These are phyloP conservation scores for Jamesozyma hellenica DNA, from an alignment of 805 yeast genomes.

Conservation along the genomic window DNA sequence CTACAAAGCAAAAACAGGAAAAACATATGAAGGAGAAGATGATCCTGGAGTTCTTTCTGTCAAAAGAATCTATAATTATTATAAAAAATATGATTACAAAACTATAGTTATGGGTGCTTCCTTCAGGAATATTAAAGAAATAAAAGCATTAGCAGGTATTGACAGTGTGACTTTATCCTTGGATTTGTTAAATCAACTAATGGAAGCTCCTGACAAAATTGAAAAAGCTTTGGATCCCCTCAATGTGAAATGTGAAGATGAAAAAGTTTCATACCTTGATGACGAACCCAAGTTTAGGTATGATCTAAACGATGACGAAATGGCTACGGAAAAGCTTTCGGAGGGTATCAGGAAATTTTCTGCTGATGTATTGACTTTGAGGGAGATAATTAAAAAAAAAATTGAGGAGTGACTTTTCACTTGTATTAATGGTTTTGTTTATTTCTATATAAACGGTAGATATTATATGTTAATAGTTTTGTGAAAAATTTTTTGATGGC, in stretches of 20 bases:
- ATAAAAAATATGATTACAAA: slow-evolving; percentile 89
- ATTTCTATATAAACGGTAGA: background rate
- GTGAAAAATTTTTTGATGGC: slow-evolving; percentile 2
- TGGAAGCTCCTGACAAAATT: slow-evolving; percentile 62
- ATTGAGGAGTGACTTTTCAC: slow-evolving; percentile 31
- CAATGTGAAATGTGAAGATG: slow-evolving; percentile 39
- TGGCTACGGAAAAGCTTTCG: slow-evolving; percentile 95
- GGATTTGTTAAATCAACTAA: slow-evolving; percentile 74
- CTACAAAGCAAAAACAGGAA: slow-evolving; percentile 89
- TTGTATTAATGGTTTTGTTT: background rate
- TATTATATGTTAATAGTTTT: slow-evolving; percentile 6
- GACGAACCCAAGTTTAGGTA: slow-evolving; percentile 88
- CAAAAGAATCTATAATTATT: slow-evolving; percentile 81
- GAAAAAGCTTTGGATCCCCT: slow-evolving; percentile 71
- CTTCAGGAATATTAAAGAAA: slow-evolving; percentile 92
- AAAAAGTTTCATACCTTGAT: slow-evolving; percentile 69
- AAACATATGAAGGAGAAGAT: slow-evolving; percentile 58
- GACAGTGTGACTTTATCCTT: slow-evolving; percentile 94
- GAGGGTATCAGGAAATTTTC: slow-evolving; percentile 98
- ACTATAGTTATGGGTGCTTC: slow-evolving; percentile 99
- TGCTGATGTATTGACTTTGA: slow-evolving; percentile 79
- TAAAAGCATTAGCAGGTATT: slow-evolving; percentile 90
- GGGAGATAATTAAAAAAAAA: slow-evolving; percentile 53
- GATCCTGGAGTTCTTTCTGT: slow-evolving; percentile 96
- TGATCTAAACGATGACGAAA: slow-evolving; percentile 86